Base-by-base conservation (phyloP, 176 grass and related monocot genomes). In the Olyra latifolia region DNA sequence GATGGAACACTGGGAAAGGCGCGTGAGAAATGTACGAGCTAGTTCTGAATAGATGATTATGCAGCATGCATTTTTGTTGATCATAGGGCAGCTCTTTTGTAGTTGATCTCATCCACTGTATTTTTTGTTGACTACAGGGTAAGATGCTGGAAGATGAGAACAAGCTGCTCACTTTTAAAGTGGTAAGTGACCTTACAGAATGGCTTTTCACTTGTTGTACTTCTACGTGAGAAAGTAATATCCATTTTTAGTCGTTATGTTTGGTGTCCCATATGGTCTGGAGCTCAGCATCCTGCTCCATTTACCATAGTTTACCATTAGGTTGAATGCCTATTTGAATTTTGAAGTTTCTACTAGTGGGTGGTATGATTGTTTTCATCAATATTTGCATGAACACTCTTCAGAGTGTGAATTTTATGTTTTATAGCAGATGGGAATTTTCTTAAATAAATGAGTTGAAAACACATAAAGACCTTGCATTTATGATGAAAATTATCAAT, bases 71-170 rank as follows among this genome's bases (percentile, higher is more conserved):
- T 83, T 83, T 72, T 49, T 14, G 32, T 80, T 86, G 7, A 79
- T 6, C 20, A 73, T 24, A 43, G 15, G 8, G 19, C 38, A 68
- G 1, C 52, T 66, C 53, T 89, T 77, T 32, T 29, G 8, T 63
- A 16, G 22, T 71, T 53, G 22, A 39, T 2, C 35, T 80, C 40
- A 83, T 82, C 17, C n/a, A 20, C 11, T 89, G 10, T 22, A 76
- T 65, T 62, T 8, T 80, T 75, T 79, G 24, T 80, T 27, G 19
- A 17, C 19, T 67, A 71, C 79, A 99, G 97, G 88, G 79, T 45
- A 89, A 88, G 52, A 81, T 92, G 56, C 81, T 99, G 61, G 93
- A 99, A 69, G 90, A 99, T 60, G 97, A 99, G 79, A 88, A 99
- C 84, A 96, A 93, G 78, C 58, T 95, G 88, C 81, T 99, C 44